phyloP scores from a whole-genome alignment of 2,329 filamentous ascomycete species.

The Intubia oerlemansii region DNA sequence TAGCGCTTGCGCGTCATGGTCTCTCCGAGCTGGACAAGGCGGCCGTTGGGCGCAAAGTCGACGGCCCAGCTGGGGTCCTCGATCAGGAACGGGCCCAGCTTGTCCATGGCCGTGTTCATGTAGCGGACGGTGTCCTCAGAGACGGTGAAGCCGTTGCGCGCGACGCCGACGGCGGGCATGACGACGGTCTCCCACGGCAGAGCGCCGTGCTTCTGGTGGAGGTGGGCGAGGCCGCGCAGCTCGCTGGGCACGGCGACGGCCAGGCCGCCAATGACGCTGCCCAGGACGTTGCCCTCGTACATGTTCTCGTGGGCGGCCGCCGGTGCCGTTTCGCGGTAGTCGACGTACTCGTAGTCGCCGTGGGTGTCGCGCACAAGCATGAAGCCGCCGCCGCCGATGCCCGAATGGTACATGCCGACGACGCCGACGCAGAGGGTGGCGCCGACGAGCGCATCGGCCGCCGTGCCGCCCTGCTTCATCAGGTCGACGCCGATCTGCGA shows the following conservation, averaged over 20 bases:
- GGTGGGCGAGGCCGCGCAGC: conserved; percentile 55
- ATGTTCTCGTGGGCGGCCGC: conserved; percentile 66
- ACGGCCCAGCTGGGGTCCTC: conserved; percentile 61
- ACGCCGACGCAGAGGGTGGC: conserved; percentile 58
- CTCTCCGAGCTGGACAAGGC: conserved; percentile 48
- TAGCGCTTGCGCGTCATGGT: conserved; percentile 64
- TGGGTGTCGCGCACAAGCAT: conserved; percentile 54
- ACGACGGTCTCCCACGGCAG: conserved; percentile 54
- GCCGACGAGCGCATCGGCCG: conserved; percentile 54
- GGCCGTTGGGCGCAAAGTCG: conserved; percentile 72
- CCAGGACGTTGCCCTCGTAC: conserved; percentile 49
- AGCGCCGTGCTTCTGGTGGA: conserved; percentile 50
- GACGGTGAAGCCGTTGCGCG: conserved; percentile 51
- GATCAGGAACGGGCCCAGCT: conserved; percentile 39
- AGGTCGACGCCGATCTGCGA: conserved; percentile 46
- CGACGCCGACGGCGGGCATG: conserved; percentile 50
- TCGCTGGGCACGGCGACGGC: conserved; percentile 54
- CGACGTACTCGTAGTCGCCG: conserved; percentile 67
- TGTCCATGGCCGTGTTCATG: conserved; percentile 27
- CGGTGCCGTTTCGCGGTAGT: conserved; percentile 78
- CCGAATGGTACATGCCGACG: conserved; percentile 56
- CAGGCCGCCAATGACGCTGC: conserved; percentile 51
- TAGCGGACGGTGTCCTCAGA: conserved; percentile 55
- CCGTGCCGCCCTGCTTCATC: conserved; percentile 41
- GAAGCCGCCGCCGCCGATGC: conserved; percentile 82